Conservation (phyloP, 495 filamentous ascomycete species). For the Penicillium bovifimosum region DNA sequence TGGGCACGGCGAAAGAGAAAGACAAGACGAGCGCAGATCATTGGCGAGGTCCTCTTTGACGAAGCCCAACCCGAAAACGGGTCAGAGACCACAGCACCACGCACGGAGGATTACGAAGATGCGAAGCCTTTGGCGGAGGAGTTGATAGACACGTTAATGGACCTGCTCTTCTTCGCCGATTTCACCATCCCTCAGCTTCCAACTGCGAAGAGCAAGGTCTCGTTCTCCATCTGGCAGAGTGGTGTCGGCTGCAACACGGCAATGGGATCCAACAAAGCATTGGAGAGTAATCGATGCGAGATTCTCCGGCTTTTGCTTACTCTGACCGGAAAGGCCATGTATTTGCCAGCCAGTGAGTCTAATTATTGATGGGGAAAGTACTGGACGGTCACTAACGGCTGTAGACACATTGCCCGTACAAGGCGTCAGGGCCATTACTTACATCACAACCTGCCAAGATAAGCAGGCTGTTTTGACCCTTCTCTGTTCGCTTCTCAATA, state of each 20-base stretch:
- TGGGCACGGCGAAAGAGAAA: slow-evolving; percentile 72
- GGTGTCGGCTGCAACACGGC: slow-evolving; percentile 92
- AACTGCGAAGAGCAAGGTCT: slow-evolving; percentile 72
- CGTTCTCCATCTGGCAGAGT: slow-evolving; percentile 95
- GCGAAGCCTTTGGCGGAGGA: slow-evolving; percentile 88
- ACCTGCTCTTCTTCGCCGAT: slow-evolving; percentile 85
- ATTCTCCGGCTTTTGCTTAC: slow-evolving; percentile 82
- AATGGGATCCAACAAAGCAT: slow-evolving; percentile 80
- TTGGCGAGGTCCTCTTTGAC: slow-evolving; percentile 81
- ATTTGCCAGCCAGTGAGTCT: slow-evolving; percentile 70
- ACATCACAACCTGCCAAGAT: slow-evolving; percentile 80
- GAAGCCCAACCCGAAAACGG: slow-evolving; percentile 54
- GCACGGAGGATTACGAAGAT: slow-evolving; percentile 65
- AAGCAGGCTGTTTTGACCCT: slow-evolving; percentile 87
- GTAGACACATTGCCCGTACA: slow-evolving; percentile 72
- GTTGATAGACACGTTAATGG: slow-evolving; percentile 83
- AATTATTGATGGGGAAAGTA: background rate
- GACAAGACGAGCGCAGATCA: slow-evolving; percentile 43
- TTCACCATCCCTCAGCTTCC: slow-evolving; percentile 70
- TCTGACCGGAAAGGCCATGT: slow-evolving; percentile 85
- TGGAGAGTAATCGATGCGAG: slow-evolving; percentile 88
- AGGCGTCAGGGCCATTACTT: slow-evolving; percentile 81
- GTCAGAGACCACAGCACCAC: slow-evolving; percentile 36
- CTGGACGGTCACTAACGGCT: slow-evolving; percentile 12
- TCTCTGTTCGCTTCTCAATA: slow-evolving; percentile 90